These are phyloP conservation scores for Rhodotorula kratochvilovae DNA, from an alignment of 768 basidiomycete species.

Conservation along the genomic window DNA sequence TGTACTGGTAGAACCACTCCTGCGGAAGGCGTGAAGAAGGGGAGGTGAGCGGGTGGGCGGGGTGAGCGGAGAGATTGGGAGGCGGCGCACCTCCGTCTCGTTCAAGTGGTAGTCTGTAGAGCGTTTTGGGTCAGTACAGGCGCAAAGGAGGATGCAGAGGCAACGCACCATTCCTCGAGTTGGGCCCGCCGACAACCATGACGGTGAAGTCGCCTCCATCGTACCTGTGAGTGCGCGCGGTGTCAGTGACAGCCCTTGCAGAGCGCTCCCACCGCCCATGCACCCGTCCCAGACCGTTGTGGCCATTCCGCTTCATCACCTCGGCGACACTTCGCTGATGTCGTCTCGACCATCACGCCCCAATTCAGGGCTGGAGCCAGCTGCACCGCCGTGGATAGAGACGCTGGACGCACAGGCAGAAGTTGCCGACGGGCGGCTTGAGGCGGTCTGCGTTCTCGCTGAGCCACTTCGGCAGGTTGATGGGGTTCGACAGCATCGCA, in stretches of 20 bases:
- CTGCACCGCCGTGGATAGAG: too few relatives aligned
- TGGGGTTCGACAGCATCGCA: constrained; percentile 50
- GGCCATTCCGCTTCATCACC: not conserved
- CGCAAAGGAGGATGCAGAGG: not conserved
- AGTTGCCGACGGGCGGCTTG: constrained; percentile 86
- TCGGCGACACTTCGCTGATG: not conserved
- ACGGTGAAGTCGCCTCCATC: constrained; percentile 78
- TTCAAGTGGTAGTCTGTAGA: constrained; percentile 79
- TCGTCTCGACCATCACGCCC: not conserved
- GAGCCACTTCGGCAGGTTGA: constrained; percentile 85
- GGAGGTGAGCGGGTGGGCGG: constrained; percentile 48
- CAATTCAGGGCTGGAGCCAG: too few relatives aligned
- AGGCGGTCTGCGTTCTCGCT: constrained; percentile 71
- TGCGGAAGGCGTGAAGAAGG: constrained; percentile 48
- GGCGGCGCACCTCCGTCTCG: constrained; percentile 58
- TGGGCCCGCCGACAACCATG: constrained; percentile 97
- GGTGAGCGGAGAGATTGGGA: not conserved
- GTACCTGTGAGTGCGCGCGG: constrained; percentile 46
- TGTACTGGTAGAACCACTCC: constrained; percentile 99
- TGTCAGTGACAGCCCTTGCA: not conserved
- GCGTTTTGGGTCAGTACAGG: too few relatives aligned
- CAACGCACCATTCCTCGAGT: constrained; percentile 64
- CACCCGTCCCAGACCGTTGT: not conserved
- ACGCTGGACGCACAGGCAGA: constrained; percentile 59
- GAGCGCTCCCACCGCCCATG: not conserved